A percentile compares a stretch with the other conserved stretches of the same genome.
phyloP scores from a whole-genome alignment of 2,329 filamentous ascomycete genomes.

The Epichloe uncinata region DNA sequence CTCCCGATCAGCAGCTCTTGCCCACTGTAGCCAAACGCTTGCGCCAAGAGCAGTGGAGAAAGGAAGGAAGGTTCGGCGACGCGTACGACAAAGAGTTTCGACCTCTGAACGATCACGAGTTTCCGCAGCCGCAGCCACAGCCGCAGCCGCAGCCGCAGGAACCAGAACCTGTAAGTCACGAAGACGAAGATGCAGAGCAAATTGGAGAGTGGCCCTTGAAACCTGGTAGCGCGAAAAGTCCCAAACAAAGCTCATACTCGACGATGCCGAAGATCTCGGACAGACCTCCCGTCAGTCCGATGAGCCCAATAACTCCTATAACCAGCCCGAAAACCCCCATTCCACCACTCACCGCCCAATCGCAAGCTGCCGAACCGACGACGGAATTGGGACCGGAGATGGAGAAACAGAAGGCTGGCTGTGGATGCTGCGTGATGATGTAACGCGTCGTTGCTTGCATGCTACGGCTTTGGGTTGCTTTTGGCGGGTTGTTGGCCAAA shows the following conservation, averaged over 20 bases:
- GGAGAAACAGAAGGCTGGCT: slow-evolving; percentile 25
- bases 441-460: slow-evolving; percentile 13
- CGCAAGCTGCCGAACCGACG: slow-evolving; percentile 3
- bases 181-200: slow-evolving; percentile 17
- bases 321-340: slow-evolving; percentile 18
- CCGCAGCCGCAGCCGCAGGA: slow-evolving; percentile 24
- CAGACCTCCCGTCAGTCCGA: slow-evolving; percentile 18
- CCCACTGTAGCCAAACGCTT: slow-evolving; percentile 85
- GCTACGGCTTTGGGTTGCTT: background rate
- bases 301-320: slow-evolving; percentile 32
- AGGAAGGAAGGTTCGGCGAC: slow-evolving; percentile 73
- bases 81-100: slow-evolving; percentile 82
- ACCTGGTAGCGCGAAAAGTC: slow-evolving; percentile 31
- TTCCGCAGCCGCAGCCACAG: slow-evolving; percentile 16
- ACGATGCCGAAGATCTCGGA: slow-evolving; percentile 47
- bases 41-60: slow-evolving; percentile 92
- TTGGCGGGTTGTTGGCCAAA: background rate
- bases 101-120: slow-evolving; percentile 57
- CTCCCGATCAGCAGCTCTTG: slow-evolving; percentile 88
- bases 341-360: slow-evolving; percentile 12
- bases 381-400: slow-evolving; percentile 12
- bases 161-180: slow-evolving; percentile 9
- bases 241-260: slow-evolving; percentile 39
- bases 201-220: slow-evolving; percentile 48
- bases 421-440: slow-evolving; percentile 40